phyloP scores from a whole-genome alignment of 805 yeast species.

The Lipomyces anomalus region DNA sequence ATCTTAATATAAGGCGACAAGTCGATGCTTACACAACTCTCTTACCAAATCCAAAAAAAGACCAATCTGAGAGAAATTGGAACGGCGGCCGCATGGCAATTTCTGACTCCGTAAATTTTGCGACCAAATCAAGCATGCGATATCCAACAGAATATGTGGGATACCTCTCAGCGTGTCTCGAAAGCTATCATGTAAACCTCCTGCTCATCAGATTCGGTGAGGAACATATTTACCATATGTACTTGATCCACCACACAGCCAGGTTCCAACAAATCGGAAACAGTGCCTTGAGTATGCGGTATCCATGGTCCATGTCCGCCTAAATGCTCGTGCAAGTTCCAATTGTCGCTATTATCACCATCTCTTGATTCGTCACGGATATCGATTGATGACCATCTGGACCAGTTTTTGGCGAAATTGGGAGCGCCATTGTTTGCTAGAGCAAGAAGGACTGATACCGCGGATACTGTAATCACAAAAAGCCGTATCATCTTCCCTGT shows the following conservation, averaged over 20 bases:
- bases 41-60: too few species aligned
- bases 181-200: background rate
- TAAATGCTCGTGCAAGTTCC: slow-evolving; percentile 12
- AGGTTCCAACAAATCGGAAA: slow-evolving; percentile 1
- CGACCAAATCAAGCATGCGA: slow-evolving; percentile 4
- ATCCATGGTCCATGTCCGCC: slow-evolving; percentile 24
- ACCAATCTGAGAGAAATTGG: background rate
- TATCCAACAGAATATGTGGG: slow-evolving; percentile 16
- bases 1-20: too few species aligned
- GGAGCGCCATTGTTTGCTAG: too few species aligned
- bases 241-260: slow-evolving; percentile 16
- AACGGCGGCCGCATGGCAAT: background rate
- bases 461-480: too few species aligned
- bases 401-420: too few species aligned
- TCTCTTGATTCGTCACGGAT: too few species aligned
- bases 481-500: too few species aligned
- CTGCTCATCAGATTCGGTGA: too few species aligned
- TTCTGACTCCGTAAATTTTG: background rate
- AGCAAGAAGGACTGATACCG: too few species aligned
- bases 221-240: slow-evolving; percentile 9
- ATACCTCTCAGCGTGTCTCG: slow-evolving; percentile 20
- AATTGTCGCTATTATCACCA: too few species aligned
- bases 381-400: too few species aligned
- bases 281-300: slow-evolving; percentile 3
- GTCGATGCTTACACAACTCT: too few species aligned